Evolutionary conservation across 768 basidiomycete genomes (phyloP).

Genomic region (Chalciporus sphaerocephalus): DNA sequence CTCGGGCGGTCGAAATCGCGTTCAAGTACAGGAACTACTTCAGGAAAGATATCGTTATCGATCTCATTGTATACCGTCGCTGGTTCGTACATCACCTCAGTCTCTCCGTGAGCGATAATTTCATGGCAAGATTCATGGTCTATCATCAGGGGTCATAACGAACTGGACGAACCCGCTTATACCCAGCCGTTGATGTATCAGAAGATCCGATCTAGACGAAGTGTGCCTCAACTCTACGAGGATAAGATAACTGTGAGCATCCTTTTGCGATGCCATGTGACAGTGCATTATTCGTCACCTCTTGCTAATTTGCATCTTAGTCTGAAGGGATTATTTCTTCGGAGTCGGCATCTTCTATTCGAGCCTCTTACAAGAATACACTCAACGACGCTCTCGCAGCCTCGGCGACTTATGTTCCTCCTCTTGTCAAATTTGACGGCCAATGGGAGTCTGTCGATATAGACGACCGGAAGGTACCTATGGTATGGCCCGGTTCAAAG

Average conservation of each 20-base stretch:
- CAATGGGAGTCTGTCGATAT: slow-evolving; percentile 52
- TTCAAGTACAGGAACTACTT: slow-evolving; percentile 85
- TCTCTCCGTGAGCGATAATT: neutral
- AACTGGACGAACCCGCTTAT: slow-evolving; percentile 80
- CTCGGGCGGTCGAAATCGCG: slow-evolving; percentile 80
- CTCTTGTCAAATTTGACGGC: slow-evolving; percentile 52
- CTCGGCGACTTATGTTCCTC: slow-evolving; percentile 45
- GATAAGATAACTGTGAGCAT: slow-evolving; percentile 63
- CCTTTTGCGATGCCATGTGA: neutral
- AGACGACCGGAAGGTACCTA: slow-evolving; percentile 14
- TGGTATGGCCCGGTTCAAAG: slow-evolving; percentile 55
- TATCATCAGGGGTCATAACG: slow-evolving; percentile 71
- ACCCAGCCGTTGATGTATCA: slow-evolving; percentile 92
- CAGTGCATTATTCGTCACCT: neutral
- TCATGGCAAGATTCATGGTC: neutral
- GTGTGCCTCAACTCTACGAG: slow-evolving; percentile 81
- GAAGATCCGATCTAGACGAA: slow-evolving; percentile 70
- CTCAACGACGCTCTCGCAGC: slow-evolving; percentile 60
- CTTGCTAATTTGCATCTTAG: slow-evolving; percentile 16
- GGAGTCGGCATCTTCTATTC: slow-evolving; percentile 46
- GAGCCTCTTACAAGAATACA: slow-evolving; percentile 53
- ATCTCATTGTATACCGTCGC: slow-evolving; percentile 83
- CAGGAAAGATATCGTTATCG: slow-evolving; percentile 87
- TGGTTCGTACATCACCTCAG: slow-evolving; percentile 42
- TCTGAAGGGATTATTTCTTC: slow-evolving; percentile 40